A percentile compares a stretch with the other conserved stretches of the same genome.
These are phyloP conservation scores for Aspergillus phoenicis DNA, from an alignment of 2,329 filamentous ascomycete species.

Conservation along the genomic window DNA sequence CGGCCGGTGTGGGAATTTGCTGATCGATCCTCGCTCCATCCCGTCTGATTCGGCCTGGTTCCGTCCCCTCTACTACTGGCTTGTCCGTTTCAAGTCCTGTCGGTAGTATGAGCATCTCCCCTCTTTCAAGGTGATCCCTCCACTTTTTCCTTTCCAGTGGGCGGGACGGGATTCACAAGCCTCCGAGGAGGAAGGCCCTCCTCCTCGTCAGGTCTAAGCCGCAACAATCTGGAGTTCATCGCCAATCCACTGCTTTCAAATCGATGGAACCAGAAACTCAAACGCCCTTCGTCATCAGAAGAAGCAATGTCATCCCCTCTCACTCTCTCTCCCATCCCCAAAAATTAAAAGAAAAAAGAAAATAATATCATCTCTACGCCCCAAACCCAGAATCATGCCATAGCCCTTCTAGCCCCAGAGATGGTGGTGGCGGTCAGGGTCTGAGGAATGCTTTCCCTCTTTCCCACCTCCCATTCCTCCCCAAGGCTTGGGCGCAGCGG, in stretches of 20 bases:
- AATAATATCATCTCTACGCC: not conserved
- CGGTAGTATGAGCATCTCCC: not conserved
- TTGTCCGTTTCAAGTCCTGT: no score
- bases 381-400: conserved; percentile 3
- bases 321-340: not conserved
- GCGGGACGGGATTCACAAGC: conserved; percentile 11
- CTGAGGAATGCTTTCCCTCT: not conserved
- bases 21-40: no score
- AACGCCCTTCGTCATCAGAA: not conserved
- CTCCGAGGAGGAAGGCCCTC: not conserved
- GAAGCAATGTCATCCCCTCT: not conserved
- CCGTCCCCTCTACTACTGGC: no score
- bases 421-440: conserved; percentile 1
- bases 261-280: conserved; percentile 1
- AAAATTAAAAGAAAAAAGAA: no score
- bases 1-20: not conserved
- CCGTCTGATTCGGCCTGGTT: no score
- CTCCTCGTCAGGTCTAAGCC: conserved; percentile 8
- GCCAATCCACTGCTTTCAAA: not conserved
- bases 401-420: conserved; percentile 7
- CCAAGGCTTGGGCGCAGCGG: not conserved
- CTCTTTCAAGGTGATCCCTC: not conserved
- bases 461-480: not conserved
- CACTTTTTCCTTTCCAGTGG: conserved; percentile 1
- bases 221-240: conserved; percentile 3